These are phyloP conservation scores for Mortierella sp. DNA, from an alignment of 371 early-diverging fungal species.

Conservation along the genomic window DNA sequence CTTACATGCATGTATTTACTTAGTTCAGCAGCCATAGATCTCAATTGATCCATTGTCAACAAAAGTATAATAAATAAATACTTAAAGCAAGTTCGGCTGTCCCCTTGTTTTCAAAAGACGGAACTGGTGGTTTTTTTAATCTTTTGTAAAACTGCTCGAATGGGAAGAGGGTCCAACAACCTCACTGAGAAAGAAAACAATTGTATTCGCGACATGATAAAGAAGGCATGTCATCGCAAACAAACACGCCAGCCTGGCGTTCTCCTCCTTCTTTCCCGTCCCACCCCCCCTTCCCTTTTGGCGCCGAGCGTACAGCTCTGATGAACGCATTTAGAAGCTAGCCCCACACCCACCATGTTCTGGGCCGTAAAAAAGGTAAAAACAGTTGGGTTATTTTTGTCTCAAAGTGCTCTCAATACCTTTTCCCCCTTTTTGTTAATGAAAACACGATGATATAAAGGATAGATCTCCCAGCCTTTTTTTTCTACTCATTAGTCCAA, in stretches of 20 bases:
- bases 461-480: not conserved
- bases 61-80: too few relatives aligned
- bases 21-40: too few relatives aligned
- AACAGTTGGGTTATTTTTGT: not conserved
- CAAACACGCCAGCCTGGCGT: not conserved
- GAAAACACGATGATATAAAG: not conserved
- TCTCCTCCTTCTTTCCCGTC: not conserved
- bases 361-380: not conserved
- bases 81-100: not conserved
- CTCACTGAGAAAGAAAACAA: conserved; percentile 6
- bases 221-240: not conserved
- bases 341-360: not conserved
- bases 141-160: conserved; percentile 4
- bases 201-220: not conserved
- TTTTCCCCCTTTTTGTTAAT: not conserved
- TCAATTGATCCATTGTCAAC: too few relatives aligned
- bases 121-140: not conserved
- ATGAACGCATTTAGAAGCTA: not conserved
- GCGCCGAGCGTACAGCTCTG: not conserved
- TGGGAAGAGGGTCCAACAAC: not conserved
- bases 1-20: not conserved
- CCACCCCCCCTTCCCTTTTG: not conserved
- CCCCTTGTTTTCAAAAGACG: not conserved
- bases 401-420: not conserved
- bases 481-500: not conserved